Percentiles rank a stretch among this genome's conserved stretches.
Evolutionary conservation across 1,284 basidiomycete genomes (phyloP).

Genomic region (Boletus semigastroideus): DNA sequence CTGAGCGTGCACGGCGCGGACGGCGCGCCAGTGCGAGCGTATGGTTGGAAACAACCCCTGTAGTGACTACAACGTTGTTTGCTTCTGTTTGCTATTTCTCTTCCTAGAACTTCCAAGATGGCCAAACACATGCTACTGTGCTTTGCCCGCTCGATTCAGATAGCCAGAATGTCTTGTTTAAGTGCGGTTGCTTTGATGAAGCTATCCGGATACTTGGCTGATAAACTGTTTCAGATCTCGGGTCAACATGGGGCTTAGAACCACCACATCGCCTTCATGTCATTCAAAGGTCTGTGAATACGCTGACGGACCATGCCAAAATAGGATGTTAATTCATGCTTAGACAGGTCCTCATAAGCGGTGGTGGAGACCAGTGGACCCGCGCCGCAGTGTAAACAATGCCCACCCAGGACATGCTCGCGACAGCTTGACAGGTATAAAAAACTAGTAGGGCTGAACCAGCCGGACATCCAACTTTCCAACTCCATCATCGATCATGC

Average conservation of each 20-base stretch:
- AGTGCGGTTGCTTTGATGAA: constrained; percentile 7
- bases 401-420: constrained; percentile 15
- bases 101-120: constrained; percentile 3
- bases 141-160: not conserved
- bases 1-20: constrained; percentile 57
- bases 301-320: constrained; percentile 8
- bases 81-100: constrained; percentile 7
- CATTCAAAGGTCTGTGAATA: not conserved
- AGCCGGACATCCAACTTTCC: not conserved
- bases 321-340: not conserved
- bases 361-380: constrained; percentile 1
- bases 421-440: constrained; percentile 16
- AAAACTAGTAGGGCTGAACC: not conserved
- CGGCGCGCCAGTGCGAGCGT: constrained; percentile 65
- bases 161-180: constrained; percentile 5
- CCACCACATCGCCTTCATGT: not conserved
- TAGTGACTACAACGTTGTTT: constrained; percentile 5
- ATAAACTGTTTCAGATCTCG: not conserved
- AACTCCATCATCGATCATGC: constrained; percentile 12
- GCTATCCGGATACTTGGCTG: not conserved
- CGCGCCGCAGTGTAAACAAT: constrained; percentile 14
- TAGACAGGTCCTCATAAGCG: not conserved
- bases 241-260: not conserved
- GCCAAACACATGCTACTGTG: constrained; percentile 7
- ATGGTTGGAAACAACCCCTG: constrained; percentile 42